Conservation (phyloP, 2,329 filamentous ascomycete genomes). For the Rhytidhysteron rufulum region DNA sequence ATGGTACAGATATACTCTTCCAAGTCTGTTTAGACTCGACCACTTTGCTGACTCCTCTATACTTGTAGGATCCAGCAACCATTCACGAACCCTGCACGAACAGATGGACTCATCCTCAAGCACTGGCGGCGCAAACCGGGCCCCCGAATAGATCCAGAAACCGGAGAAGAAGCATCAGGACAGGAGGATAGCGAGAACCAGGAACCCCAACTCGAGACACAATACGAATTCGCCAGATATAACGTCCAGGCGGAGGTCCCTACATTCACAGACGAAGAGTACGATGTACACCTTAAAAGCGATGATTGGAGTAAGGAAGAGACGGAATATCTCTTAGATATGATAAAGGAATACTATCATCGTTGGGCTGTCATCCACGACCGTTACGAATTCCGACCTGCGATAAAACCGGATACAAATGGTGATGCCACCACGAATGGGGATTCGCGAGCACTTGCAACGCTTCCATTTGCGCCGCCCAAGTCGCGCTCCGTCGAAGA, state of each 20-base stretch:
- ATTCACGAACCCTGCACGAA: slow-evolving; percentile 75
- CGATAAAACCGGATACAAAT: slow-evolving; percentile 12
- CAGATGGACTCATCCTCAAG: slow-evolving; percentile 65
- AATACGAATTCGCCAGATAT: slow-evolving; percentile 74
- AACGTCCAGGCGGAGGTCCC: slow-evolving; percentile 77
- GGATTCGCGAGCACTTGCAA: slow-evolving; percentile 22
- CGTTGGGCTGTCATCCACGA: slow-evolving; percentile 92
- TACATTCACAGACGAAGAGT: slow-evolving; percentile 82
- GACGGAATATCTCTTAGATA: slow-evolving; percentile 81
- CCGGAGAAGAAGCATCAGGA: slow-evolving; percentile 28
- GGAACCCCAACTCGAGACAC: slow-evolving; percentile 39
- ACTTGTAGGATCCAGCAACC: slow-evolving; percentile 36
- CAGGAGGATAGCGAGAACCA: slow-evolving; percentile 27
- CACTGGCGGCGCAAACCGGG: slow-evolving; percentile 72
- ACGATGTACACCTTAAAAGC: slow-evolving; percentile 68
- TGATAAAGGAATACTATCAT: slow-evolving; percentile 75
- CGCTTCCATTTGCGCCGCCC: slow-evolving; percentile 40
- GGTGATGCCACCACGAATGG: slow-evolving; percentile 10
- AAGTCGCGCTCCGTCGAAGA: slow-evolving; percentile 76
- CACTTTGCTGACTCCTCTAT: not conserved
- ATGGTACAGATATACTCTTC: slow-evolving; percentile 22
- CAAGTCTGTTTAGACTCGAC: slow-evolving; percentile 9
- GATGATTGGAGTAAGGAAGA: slow-evolving; percentile 87
- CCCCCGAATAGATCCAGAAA: slow-evolving; percentile 23
- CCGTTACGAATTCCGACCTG: slow-evolving; percentile 72